These are phyloP conservation scores for Westerdykella sp. DNA, from an alignment of 2,329 filamentous ascomycete genomes.

Conservation along the genomic window DNA sequence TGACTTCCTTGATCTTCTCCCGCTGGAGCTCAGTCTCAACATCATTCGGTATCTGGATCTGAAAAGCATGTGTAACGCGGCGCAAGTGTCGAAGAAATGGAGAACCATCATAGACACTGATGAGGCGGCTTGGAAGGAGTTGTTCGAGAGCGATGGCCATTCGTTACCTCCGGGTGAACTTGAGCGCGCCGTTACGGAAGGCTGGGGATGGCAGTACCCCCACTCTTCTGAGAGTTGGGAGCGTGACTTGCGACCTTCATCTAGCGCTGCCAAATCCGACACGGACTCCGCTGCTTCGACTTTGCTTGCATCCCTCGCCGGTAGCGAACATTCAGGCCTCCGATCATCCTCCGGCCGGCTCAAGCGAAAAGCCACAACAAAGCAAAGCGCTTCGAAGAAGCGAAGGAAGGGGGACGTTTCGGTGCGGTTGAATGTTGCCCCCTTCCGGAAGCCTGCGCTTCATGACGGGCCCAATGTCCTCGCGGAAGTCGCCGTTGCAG, in stretches of 20 bases:
- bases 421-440: constrained; percentile 37
- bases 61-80: constrained; percentile 78
- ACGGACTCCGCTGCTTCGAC: constrained; percentile 27
- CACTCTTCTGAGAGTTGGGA: constrained; percentile 69
- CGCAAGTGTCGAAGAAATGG: constrained; percentile 93
- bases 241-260: constrained; percentile 59
- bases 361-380: constrained; percentile 37
- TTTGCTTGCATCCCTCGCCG: constrained; percentile 10
- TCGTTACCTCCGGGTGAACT: constrained; percentile 73
- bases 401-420: constrained; percentile 50
- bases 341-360: constrained; percentile 29
- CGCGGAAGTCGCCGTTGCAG: constrained; percentile 74
- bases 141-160: constrained; percentile 81
- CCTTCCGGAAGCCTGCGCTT: constrained; percentile 45
- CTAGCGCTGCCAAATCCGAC: constrained; percentile 43
- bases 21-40: constrained; percentile 79
- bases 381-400: constrained; percentile 44
- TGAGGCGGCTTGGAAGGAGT: constrained; percentile 91
- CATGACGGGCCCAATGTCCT: constrained; percentile 81
- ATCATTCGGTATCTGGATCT: constrained; percentile 82
- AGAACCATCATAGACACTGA: constrained; percentile 84
- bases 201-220: constrained; percentile 97
- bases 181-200: constrained; percentile 76
- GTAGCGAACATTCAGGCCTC: constrained; percentile 14
- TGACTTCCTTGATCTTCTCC: constrained; percentile 80